A percentile compares a stretch with the other conserved stretches of the same genome.
These are phyloP conservation scores for Kodamaea hsintzibuensis DNA, from an alignment of 805 yeast species.

Conservation along the genomic window DNA sequence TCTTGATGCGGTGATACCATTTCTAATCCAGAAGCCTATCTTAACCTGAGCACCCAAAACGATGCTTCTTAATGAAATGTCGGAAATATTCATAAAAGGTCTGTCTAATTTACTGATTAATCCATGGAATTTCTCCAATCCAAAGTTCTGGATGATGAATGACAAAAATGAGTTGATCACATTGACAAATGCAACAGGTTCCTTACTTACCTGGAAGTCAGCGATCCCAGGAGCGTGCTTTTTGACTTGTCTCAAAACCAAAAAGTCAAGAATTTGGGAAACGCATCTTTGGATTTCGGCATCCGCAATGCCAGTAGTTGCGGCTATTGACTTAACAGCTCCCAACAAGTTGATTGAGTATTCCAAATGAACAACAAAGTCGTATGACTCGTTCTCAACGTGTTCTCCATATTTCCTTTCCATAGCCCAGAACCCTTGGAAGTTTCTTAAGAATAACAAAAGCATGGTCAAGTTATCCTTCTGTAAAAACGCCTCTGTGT, in stretches of 20 bases:
- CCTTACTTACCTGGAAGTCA: slow-evolving; percentile 45
- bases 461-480: slow-evolving; percentile 18
- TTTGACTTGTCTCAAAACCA: slow-evolving; percentile 25
- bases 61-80: slow-evolving; percentile 57
- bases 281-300: slow-evolving; percentile 4
- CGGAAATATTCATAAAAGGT: slow-evolving; percentile 52
- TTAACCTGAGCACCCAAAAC: slow-evolving; percentile 63
- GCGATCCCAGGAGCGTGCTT: slow-evolving; percentile 32
- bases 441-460: slow-evolving; percentile 49
- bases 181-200: slow-evolving; percentile 56
- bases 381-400: slow-evolving; percentile 57
- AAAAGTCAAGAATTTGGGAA: slow-evolving; percentile 29
- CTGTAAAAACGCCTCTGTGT: slow-evolving; percentile 15
- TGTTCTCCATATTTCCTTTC: slow-evolving; percentile 67
- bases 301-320: neutral
- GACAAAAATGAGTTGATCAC: slow-evolving; percentile 62
- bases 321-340: slow-evolving; percentile 39
- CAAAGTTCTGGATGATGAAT: slow-evolving; percentile 37
- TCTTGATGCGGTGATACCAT: slow-evolving; percentile 56
- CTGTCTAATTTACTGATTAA: slow-evolving; percentile 14
- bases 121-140: slow-evolving; percentile 19
- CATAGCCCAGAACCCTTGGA: slow-evolving; percentile 59
- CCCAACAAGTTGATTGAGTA: slow-evolving; percentile 46
- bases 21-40: slow-evolving; percentile 72
- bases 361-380: slow-evolving; percentile 51